These are phyloP conservation scores for Mycena metata DNA, from an alignment of 768 basidiomycete genomes.

Conservation along the genomic window DNA sequence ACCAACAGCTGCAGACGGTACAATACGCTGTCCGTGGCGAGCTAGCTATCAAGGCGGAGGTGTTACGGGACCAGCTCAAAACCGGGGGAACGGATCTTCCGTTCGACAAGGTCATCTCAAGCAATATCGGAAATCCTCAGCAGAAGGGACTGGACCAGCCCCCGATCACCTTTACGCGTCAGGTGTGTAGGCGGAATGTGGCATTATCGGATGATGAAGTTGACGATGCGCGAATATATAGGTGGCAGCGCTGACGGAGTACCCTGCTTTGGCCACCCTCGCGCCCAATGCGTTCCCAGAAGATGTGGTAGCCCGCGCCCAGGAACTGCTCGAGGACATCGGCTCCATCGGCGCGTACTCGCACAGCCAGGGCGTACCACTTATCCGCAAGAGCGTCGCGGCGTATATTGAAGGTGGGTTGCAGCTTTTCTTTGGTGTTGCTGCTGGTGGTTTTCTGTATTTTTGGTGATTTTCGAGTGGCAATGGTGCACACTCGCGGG, in stretches of 20 bases:
- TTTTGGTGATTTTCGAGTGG: background rate
- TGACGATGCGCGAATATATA: constrained; percentile 44
- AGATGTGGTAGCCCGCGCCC: constrained; percentile 88
- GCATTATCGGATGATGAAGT: background rate
- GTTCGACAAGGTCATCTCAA: constrained; percentile 90
- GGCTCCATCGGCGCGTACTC: constrained; percentile 96
- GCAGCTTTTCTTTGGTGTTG: too few relatives aligned
- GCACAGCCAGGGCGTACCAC: constrained; percentile 92
- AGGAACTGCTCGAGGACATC: constrained; percentile 84
- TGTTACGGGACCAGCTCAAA: constrained; percentile 79
- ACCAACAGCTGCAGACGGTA: constrained; percentile 87
- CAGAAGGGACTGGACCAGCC: constrained; percentile 94
- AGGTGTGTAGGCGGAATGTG: constrained; percentile 64
- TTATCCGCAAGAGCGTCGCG: constrained; percentile 90
- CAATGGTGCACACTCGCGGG: background rate
- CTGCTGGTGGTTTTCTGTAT: too few relatives aligned
- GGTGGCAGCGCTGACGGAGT: constrained; percentile 94
- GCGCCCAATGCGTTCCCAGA: constrained; percentile 85
- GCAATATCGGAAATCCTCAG: constrained; percentile 99
- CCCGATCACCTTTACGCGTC: constrained; percentile 91
- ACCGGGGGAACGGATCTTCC: constrained; percentile 68
- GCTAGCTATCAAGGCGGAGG: constrained; percentile 94
- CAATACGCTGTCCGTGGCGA: constrained; percentile 98
- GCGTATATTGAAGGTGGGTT: constrained; percentile 86
- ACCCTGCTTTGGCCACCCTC: constrained; percentile 84